Evolutionary conservation across 2,329 filamentous ascomycete genomes (phyloP).

Genomic region (Macroventuria anomochaeta): DNA sequence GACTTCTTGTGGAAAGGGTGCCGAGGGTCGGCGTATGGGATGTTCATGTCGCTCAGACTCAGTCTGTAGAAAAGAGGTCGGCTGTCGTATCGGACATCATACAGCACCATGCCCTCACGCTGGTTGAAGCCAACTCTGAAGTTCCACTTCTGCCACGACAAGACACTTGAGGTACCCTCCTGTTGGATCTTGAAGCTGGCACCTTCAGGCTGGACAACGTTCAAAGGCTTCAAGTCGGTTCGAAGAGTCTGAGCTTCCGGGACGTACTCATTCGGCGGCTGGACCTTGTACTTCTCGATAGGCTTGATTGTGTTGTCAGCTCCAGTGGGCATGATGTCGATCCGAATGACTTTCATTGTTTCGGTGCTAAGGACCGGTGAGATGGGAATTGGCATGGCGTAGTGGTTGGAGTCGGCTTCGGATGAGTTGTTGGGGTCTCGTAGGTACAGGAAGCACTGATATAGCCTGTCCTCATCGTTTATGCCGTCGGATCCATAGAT

Average conservation of each 20-base stretch:
- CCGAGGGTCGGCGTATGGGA: constrained; percentile 68
- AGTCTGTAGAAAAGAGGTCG: constrained; percentile 72
- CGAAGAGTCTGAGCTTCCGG: constrained; percentile 67
- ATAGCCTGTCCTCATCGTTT: constrained; percentile 57
- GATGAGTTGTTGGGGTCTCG: constrained; percentile 65
- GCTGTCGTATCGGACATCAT: constrained; percentile 68
- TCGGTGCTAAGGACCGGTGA: constrained; percentile 70
- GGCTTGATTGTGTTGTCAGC: constrained; percentile 64
- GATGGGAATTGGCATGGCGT: constrained; percentile 70
- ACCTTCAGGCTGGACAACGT: constrained; percentile 69
- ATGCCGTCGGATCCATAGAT: constrained; percentile 68
- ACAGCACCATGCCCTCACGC: constrained; percentile 72
- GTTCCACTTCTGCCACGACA: constrained; percentile 74
- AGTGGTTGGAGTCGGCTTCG: constrained; percentile 71
- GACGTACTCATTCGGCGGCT: constrained; percentile 69
- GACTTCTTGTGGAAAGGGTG: constrained; percentile 73
- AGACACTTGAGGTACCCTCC: constrained; percentile 60
- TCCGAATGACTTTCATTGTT: constrained; percentile 69
- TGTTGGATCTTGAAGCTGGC: constrained; percentile 64
- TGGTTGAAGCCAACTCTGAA: constrained; percentile 74
- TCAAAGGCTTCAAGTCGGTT: constrained; percentile 68
- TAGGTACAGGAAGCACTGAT: constrained; percentile 72
- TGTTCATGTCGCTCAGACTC: constrained; percentile 71
- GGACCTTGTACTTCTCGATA: constrained; percentile 63
- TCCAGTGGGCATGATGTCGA: constrained; percentile 73